Evolutionary conservation across 495 filamentous ascomycete genomes (phyloP).

Genomic region (Hypoxylon rickii): DNA sequence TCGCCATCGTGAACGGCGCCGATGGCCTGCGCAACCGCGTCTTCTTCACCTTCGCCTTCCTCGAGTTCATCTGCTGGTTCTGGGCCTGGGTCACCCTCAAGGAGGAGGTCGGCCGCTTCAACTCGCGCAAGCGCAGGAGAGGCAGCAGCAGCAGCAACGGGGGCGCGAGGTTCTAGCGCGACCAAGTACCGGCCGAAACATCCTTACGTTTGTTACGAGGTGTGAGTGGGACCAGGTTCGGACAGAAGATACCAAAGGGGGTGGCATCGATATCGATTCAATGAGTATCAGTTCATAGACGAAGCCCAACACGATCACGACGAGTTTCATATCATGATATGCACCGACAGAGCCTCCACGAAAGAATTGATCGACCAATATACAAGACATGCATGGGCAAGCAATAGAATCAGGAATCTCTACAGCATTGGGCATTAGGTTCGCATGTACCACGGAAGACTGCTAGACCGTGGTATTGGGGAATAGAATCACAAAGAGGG

Average conservation of each 20-base stretch:
- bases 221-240: too few relatives aligned
- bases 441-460: slow-evolving; percentile 1
- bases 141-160: slow-evolving; percentile 32
- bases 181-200: too few relatives aligned
- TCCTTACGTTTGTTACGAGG: too few relatives aligned
- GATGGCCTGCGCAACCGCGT: slow-evolving; percentile 76
- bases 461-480: slow-evolving; percentile 3
- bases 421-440: slow-evolving; percentile 9
- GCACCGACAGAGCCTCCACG: slow-evolving; percentile 2
- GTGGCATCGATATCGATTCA: too few relatives aligned
- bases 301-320: neutral
- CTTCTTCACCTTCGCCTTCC: slow-evolving; percentile 80
- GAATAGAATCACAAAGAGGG: too few relatives aligned
- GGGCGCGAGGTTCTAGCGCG: slow-evolving; percentile 2
- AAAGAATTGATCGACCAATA: too few relatives aligned
- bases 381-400: slow-evolving; percentile 10
- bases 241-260: too few relatives aligned
- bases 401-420: slow-evolving; percentile 12
- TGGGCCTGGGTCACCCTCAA: slow-evolving; percentile 70
- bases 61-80: slow-evolving; percentile 87
- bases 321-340: neutral
- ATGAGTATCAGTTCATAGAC: too few relatives aligned
- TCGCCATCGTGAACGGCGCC: slow-evolving; percentile 42
- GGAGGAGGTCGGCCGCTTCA: slow-evolving; percentile 51
- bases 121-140: slow-evolving; percentile 40